phyloP scores from a whole-genome alignment of 805 yeast genomes.

The Clavispora fructus region DNA sequence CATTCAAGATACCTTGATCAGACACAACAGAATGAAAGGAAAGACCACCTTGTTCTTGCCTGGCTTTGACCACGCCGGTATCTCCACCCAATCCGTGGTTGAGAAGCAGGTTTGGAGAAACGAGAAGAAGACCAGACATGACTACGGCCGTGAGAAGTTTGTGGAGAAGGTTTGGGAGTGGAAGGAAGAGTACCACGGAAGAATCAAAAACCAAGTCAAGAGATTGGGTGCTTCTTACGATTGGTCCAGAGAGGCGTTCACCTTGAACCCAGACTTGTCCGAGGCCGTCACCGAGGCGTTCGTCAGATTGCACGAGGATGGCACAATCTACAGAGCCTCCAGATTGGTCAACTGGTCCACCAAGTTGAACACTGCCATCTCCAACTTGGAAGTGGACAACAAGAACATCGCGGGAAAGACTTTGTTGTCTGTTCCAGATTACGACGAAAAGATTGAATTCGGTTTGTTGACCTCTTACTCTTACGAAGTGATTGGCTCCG shows the following conservation, averaged over 20 bases:
- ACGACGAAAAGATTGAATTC: slow-evolving; percentile 85
- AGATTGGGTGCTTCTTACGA: slow-evolving; percentile 95
- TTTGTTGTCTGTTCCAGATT: slow-evolving; percentile 78
- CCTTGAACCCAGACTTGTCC: slow-evolving; percentile 73
- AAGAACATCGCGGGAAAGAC: slow-evolving; percentile 84
- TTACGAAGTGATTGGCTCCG: slow-evolving; percentile 78
- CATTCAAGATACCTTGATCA: slow-evolving; percentile 87
- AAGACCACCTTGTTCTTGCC: slow-evolving; percentile 89
- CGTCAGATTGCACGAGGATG: slow-evolving; percentile 87
- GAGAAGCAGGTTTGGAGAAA: slow-evolving; percentile 92
- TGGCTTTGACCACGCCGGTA: slow-evolving; percentile 99
- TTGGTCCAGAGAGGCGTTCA: slow-evolving; percentile 93
- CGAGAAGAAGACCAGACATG: slow-evolving; percentile 88
- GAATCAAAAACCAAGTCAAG: slow-evolving; percentile 79
- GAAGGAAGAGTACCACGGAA: slow-evolving; percentile 89
- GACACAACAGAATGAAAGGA: slow-evolving; percentile 96
- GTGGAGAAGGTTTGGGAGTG: slow-evolving; percentile 93
- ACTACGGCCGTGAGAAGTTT: slow-evolving; percentile 88
- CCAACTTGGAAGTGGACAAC: slow-evolving; percentile 94
- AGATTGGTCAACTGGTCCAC: slow-evolving; percentile 97
- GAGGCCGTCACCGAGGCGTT: slow-evolving; percentile 88
- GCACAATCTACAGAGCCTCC: slow-evolving; percentile 88
- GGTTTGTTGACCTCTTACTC: slow-evolving; percentile 97
- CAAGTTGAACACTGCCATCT: slow-evolving; percentile 87
- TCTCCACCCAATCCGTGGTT: slow-evolving; percentile 96